phyloP scores from a whole-genome alignment of 345 rosid genomes.

The Schrenkiella parvula region DNA sequence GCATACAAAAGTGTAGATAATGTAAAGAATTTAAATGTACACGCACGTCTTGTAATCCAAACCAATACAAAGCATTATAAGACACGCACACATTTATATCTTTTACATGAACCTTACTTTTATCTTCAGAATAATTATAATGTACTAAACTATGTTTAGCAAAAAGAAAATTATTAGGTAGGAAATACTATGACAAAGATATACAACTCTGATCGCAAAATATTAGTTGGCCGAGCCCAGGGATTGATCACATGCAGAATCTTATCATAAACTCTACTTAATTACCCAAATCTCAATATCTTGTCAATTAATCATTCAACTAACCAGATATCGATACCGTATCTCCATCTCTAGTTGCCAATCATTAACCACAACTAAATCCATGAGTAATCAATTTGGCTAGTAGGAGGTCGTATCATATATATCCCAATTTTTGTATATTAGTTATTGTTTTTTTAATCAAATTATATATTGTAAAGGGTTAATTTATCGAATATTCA shows the following conservation, averaged over 20 bases:
- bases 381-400: conserved; percentile 13
- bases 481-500: no score
- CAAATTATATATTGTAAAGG: no score
- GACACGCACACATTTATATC: background rate
- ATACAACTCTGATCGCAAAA: conserved; percentile 2
- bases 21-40: no score
- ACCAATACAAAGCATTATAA: background rate
- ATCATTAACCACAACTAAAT: conserved; percentile 23
- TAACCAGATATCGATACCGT: conserved; percentile 27
- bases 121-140: background rate
- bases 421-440: background rate
- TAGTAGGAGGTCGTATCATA: background rate
- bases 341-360: conserved; percentile 22
- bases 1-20: no score
- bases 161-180: background rate
- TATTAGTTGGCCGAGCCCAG: background rate
- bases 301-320: conserved; percentile 20
- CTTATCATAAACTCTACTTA: conserved; percentile 19
- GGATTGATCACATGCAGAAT: conserved; percentile 27
- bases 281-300: conserved; percentile 27
- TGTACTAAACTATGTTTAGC: background rate
- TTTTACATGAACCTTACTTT: background rate
- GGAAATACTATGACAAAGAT: conserved; percentile 6
- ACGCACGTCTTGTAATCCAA: no score
- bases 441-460: background rate